Percentiles rank a stretch among this genome's conserved stretches.
These are phyloP conservation scores for Globisporangium yorkense DNA, from an alignment of 352 stramenopile genomes.

Conservation along the genomic window DNA sequence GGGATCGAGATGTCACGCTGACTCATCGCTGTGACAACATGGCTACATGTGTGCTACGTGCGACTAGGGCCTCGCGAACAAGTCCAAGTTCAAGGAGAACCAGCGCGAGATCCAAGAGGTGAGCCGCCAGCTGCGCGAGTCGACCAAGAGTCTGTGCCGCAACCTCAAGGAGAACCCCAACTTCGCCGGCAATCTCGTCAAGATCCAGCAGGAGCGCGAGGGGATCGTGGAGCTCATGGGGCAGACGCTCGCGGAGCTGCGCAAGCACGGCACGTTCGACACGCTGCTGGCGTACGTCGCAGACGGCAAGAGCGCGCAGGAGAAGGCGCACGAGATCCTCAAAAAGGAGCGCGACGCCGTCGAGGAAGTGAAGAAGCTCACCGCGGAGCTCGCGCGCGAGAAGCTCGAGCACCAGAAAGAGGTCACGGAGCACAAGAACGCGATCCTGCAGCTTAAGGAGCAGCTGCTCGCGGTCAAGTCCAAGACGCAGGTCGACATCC, in stretches of 20 bases:
- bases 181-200: slow-evolving; percentile 88
- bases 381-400: slow-evolving; percentile 69
- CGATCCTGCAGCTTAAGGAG: slow-evolving; percentile 80
- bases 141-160: slow-evolving; percentile 88
- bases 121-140: slow-evolving; percentile 83
- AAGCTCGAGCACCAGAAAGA: slow-evolving; percentile 77
- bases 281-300: slow-evolving; percentile 69
- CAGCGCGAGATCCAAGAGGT: slow-evolving; percentile 91
- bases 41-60: no score
- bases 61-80: slow-evolving; percentile 75
- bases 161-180: slow-evolving; percentile 94
- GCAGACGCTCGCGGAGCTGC: slow-evolving; percentile 59
- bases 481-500: slow-evolving; percentile 79
- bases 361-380: slow-evolving; percentile 84
- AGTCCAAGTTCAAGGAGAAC: slow-evolving; percentile 92
- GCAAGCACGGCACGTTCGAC: slow-evolving; percentile 70
- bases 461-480: slow-evolving; percentile 80
- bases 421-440: slow-evolving; percentile 54
- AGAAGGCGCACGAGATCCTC: slow-evolving; percentile 77
- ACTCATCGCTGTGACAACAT: no score
- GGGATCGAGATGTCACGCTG: no score
- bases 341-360: slow-evolving; percentile 83
- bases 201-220: slow-evolving; percentile 90
- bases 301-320: slow-evolving; percentile 67
- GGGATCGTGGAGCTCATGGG: slow-evolving; percentile 70